Conservation (phyloP, 208 protist species). For the Leishmania tropica region DNA sequence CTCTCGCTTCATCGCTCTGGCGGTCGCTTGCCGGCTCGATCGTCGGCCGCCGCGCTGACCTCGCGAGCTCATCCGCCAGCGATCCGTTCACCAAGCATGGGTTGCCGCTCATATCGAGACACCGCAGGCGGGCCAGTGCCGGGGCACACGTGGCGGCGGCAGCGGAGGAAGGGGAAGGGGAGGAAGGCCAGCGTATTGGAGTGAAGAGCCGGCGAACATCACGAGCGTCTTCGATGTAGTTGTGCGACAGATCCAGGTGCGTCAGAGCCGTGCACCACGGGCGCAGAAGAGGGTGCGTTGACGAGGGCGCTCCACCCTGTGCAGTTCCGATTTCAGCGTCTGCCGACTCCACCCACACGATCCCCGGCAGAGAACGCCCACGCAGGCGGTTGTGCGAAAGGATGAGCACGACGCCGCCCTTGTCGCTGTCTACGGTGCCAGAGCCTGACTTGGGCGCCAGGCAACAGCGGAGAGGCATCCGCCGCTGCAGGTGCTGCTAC, state of each 20-base stretch:
- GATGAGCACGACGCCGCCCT: not conserved
- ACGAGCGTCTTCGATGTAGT: slow-evolving; percentile 36
- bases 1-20: not conserved
- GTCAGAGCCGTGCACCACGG: slow-evolving; percentile 31
- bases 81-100: slow-evolving; percentile 41
- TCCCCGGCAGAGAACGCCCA: slow-evolving; percentile 1
- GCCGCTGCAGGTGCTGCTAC: not conserved
- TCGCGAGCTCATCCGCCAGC: slow-evolving; percentile 14
- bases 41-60: slow-evolving; percentile 1
- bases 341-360: slow-evolving; percentile 7
- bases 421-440: not conserved
- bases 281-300: not conserved
- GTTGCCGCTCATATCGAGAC: slow-evolving; percentile 35
- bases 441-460: not conserved
- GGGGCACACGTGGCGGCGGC: not conserved
- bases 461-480: not conserved
- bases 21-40: not conserved
- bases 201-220: slow-evolving; percentile 15
- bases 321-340: not conserved
- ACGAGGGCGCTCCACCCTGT: not conserved
- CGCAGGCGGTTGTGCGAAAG: slow-evolving; percentile 30
- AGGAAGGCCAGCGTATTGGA: slow-evolving; percentile 1
- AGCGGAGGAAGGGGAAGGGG: not conserved
- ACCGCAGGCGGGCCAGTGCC: slow-evolving; percentile 16
- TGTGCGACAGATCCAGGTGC: slow-evolving; percentile 37